Conservation (phyloP, 441 rosid genomes). For the Brassica hybrid region DNA sequence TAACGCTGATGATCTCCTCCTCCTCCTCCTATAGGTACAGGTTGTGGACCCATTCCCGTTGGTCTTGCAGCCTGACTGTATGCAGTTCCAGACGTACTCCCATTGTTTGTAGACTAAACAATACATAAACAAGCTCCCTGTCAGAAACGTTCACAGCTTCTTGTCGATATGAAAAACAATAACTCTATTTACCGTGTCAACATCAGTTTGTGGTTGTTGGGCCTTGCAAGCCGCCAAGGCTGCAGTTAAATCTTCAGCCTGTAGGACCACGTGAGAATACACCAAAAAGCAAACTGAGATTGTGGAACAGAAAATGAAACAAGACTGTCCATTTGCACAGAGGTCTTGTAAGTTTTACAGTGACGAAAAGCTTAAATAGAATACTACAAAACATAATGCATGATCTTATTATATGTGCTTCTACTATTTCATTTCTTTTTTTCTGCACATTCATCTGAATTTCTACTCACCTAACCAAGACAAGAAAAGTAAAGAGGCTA, state of each 20-base stretch:
- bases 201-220: conserved; percentile 52
- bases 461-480: conserved; percentile 8
- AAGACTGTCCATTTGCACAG: neutral
- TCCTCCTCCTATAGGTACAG: conserved; percentile 60
- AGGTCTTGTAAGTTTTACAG: neutral
- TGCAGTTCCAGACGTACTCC: conserved; percentile 51
- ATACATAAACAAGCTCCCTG: conserved; percentile 33
- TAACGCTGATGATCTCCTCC: conserved; percentile 62
- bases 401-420: too few relatives aligned
- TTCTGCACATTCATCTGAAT: neutral
- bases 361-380: neutral
- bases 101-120: conserved; percentile 51
- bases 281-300: neutral
- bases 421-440: too few relatives aligned
- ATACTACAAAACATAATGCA: neutral
- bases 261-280: conserved; percentile 19
- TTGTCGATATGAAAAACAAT: neutral
- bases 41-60: conserved; percentile 76
- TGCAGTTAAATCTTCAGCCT: conserved; percentile 92
- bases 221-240: conserved; percentile 89
- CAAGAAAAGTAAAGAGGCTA: neutral
- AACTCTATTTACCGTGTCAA: conserved; percentile 61
- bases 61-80: conserved; percentile 90
- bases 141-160: conserved; percentile 1
- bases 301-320: neutral